phyloP scores from a whole-genome alignment of 2,329 filamentous ascomycete species.

The Ceratocystis albifundus region DNA sequence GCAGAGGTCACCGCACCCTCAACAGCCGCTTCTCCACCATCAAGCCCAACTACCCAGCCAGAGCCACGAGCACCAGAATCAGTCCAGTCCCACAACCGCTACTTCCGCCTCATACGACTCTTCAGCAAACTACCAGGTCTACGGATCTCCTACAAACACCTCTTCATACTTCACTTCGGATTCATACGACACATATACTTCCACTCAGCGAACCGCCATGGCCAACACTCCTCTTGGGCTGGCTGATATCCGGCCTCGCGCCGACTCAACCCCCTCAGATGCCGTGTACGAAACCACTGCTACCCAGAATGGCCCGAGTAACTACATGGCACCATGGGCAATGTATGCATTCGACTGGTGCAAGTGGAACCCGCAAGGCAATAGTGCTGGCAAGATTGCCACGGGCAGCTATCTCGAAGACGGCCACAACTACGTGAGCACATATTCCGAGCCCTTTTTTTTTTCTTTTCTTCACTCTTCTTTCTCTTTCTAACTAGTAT shows the following conservation, averaged over 20 bases:
- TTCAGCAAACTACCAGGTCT: constrained; percentile 44
- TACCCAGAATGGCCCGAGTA: constrained; percentile 63
- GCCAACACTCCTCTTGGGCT: constrained; percentile 80
- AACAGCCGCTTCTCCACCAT: background rate
- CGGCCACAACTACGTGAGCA: constrained; percentile 85
- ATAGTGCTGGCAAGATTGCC: constrained; percentile 81
- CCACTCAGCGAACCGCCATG: constrained; percentile 17
- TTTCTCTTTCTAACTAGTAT: background rate
- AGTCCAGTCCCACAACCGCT: constrained; percentile 47
- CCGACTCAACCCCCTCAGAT: constrained; percentile 70
- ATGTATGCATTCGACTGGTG: constrained; percentile 98
- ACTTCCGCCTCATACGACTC: constrained; percentile 50
- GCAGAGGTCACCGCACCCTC: background rate
- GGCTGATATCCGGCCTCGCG: constrained; percentile 79
- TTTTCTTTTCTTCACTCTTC: constrained; percentile 24
- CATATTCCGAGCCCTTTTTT: background rate
- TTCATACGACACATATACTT: constrained; percentile 6
- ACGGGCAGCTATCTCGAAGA: constrained; percentile 95
- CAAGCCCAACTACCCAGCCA: constrained; percentile 5
- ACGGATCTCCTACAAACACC: constrained; percentile 34
- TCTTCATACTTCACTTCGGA: constrained; percentile 53
- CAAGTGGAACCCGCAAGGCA: constrained; percentile 79
- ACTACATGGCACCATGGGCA: constrained; percentile 87
- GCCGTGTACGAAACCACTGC: constrained; percentile 57
- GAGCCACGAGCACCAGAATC: constrained; percentile 26